A percentile compares a stretch with the other conserved stretches of the same genome.
Conservation (phyloP, 2,329 filamentous ascomycete species). For the Xylaria sp. region DNA sequence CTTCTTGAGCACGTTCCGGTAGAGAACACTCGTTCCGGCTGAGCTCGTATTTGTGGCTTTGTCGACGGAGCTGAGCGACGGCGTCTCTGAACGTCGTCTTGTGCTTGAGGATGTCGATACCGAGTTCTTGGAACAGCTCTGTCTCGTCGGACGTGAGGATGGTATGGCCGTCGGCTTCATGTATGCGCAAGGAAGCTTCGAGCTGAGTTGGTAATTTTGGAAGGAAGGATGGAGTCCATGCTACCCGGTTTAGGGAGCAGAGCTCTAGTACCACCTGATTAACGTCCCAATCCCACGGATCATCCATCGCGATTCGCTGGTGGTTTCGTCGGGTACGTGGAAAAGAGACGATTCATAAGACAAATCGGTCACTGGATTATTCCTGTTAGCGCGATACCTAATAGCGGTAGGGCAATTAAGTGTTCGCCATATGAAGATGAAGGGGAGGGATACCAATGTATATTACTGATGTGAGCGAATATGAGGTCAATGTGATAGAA, state of each 20-base stretch:
- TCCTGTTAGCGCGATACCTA: too few relatives aligned
- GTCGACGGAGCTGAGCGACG: constrained; percentile 57
- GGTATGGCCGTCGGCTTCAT: constrained; percentile 66
- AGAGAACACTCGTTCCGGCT: too few relatives aligned
- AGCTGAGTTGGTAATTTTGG: constrained; percentile 51
- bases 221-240: constrained; percentile 41
- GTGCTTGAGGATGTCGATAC: constrained; percentile 59
- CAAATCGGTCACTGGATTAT: too few relatives aligned
- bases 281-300: constrained; percentile 74
- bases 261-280: constrained; percentile 68
- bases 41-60: constrained; percentile 57
- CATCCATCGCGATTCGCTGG: too few relatives aligned
- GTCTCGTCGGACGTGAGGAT: constrained; percentile 61
- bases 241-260: constrained; percentile 55
- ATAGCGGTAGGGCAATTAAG: too few relatives aligned
- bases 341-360: too few relatives aligned
- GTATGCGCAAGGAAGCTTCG: constrained; percentile 58
- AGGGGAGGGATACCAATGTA: too few relatives aligned
- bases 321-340: too few relatives aligned
- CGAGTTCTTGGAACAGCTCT: constrained; percentile 56
- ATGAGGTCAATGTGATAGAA: too few relatives aligned
- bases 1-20: too few relatives aligned
- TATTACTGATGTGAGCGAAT: too few relatives aligned
- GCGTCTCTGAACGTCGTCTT: constrained; percentile 59
- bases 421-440: too few relatives aligned